Evolutionary conservation across 2,329 filamentous ascomycete genomes (phyloP).

Genomic region (Teratosphaeria nubilosa): DNA sequence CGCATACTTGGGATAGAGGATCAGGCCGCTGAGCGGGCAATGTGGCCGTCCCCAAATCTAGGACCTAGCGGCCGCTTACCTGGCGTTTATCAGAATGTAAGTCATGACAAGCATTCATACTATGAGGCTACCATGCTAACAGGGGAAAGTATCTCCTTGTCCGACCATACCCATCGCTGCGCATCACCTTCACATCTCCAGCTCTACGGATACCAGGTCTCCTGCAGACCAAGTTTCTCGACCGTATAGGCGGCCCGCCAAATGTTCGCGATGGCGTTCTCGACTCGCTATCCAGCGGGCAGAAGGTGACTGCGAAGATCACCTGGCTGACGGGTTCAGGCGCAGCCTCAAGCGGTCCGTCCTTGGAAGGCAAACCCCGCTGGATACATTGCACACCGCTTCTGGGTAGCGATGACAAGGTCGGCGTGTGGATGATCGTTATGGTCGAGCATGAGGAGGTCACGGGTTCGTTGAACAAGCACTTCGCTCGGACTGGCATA

Average conservation of each 20-base stretch:
- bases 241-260: constrained; percentile 32
- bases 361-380: constrained; percentile 20
- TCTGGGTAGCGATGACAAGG: constrained; percentile 31
- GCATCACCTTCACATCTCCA: constrained; percentile 60
- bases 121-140: neutral
- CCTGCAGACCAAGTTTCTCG: constrained; percentile 38
- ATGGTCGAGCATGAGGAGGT: constrained; percentile 32
- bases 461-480: constrained; percentile 6
- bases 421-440: constrained; percentile 40
- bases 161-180: constrained; percentile 54
- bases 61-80: constrained; percentile 26
- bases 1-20: constrained; percentile 25
- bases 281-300: constrained; percentile 29
- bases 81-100: constrained; percentile 29
- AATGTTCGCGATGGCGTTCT: constrained; percentile 29
- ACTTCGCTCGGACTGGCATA: neutral
- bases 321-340: constrained; percentile 25
- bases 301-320: constrained; percentile 35
- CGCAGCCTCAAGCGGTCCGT: neutral
- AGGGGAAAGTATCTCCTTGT: constrained; percentile 49
- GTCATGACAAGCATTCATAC: neutral
- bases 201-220: constrained; percentile 58
- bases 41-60: constrained; percentile 23
- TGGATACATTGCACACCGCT: constrained; percentile 38
- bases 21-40: constrained; percentile 9